Evolutionary conservation across 345 rosid species (phyloP).

Genomic region (Durio zibethinus): DNA sequence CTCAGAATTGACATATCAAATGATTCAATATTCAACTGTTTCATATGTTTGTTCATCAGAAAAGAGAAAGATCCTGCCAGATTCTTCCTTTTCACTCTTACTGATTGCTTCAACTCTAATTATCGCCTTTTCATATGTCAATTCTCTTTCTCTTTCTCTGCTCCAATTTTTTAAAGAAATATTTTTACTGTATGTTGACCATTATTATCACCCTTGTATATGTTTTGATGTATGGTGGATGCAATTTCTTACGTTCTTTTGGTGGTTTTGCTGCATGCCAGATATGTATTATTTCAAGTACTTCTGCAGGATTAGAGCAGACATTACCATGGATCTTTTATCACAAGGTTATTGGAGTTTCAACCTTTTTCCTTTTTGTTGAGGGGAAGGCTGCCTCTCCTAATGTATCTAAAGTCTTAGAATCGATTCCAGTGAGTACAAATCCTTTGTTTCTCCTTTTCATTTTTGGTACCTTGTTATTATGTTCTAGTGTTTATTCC

Average conservation of each 20-base stretch:
- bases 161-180: background rate
- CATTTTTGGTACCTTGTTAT: background rate
- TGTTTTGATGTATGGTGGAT: background rate
- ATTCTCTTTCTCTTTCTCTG: background rate
- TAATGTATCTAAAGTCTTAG: slow-evolving; percentile 64
- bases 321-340: slow-evolving; percentile 86
- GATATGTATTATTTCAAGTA: slow-evolving; percentile 77
- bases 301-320: slow-evolving; percentile 91
- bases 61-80: background rate
- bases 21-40: background rate
- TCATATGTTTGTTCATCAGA: background rate
- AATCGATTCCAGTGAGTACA: slow-evolving; percentile 53
- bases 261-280: slow-evolving; percentile 20
- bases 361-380: slow-evolving; percentile 79
- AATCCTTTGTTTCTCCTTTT: slow-evolving; percentile 6
- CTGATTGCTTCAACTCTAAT: background rate
- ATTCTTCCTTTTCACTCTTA: background rate
- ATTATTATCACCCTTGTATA: background rate
- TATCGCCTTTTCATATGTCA: background rate
- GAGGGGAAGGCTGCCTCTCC: slow-evolving; percentile 90
- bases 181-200: background rate
- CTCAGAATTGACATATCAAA: no score
- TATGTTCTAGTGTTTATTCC: slow-evolving; percentile 16
- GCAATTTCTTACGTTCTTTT: background rate
- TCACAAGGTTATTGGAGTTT: slow-evolving; percentile 92